A percentile compares a stretch with the other conserved stretches of the same genome.
phyloP scores from a whole-genome alignment of 2,329 filamentous ascomycete genomes.

The Fusarium sacchari region DNA sequence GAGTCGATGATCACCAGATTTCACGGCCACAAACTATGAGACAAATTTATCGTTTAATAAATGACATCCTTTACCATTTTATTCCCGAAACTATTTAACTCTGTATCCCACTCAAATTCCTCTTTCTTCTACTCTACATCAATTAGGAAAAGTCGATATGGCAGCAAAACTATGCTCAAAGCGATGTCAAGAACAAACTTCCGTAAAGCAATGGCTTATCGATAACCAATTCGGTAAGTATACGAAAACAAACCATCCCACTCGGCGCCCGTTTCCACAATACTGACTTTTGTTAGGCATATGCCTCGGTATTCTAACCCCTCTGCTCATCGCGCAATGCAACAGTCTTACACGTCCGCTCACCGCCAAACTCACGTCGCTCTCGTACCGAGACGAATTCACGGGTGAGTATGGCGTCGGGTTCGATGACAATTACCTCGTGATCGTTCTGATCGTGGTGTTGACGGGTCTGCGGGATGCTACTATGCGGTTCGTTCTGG shows the following conservation, averaged over 20 bases:
- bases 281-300: slow-evolving; percentile 63
- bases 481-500: slow-evolving; percentile 86
- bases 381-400: slow-evolving; percentile 75
- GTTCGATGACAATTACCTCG: slow-evolving; percentile 80
- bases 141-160: not conserved
- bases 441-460: slow-evolving; percentile 82
- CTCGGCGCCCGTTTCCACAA: not conserved
- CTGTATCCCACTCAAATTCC: rapidly evolving
- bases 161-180: not conserved
- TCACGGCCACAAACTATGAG: not conserved
- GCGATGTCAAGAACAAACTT: not conserved
- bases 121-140: not conserved
- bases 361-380: slow-evolving; percentile 84
- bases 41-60: not conserved
- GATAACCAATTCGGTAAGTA: slow-evolving; percentile 21
- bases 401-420: slow-evolving; percentile 79
- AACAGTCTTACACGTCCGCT: slow-evolving; percentile 81
- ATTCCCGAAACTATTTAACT: not conserved
- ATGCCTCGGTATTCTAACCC: slow-evolving; percentile 84
- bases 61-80: not conserved
- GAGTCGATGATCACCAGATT: slow-evolving; percentile 8
- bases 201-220: slow-evolving; percentile 20
- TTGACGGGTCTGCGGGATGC: slow-evolving; percentile 88
- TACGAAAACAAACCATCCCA: not conserved
- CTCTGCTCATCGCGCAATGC: slow-evolving; percentile 82